Percentiles rank a stretch among this genome's conserved stretches.
Evolutionary conservation across 225 moss, liverwort and hornwort species (phyloP).

Genomic region (Neckera pumila): DNA sequence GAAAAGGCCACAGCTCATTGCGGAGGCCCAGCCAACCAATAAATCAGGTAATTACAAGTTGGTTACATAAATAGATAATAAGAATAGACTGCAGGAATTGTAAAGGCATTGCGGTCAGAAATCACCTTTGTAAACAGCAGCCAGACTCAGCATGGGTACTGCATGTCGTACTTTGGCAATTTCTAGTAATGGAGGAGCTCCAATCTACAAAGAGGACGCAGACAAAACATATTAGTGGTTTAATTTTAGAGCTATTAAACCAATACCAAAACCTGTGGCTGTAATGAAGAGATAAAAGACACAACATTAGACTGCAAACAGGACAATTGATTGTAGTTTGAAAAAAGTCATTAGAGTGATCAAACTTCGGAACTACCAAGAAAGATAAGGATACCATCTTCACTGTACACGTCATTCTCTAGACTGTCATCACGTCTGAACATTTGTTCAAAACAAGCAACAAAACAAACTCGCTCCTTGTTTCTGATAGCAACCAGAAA

Average conservation of each 20-base stretch:
- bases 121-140: conserved; percentile 67
- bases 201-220: conserved; percentile 40
- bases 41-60: not conserved
- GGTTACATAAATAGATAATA: not conserved
- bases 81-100: not conserved
- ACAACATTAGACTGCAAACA: not conserved
- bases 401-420: not conserved
- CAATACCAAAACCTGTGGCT: not conserved
- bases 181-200: conserved; percentile 43
- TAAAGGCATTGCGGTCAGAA: not conserved
- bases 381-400: not conserved
- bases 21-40: not conserved
- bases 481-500: not conserved
- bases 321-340: not conserved
- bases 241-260: not conserved
- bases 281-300: not conserved
- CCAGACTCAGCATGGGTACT: conserved; percentile 82
- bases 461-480: not conserved
- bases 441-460: not conserved
- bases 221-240: not conserved
- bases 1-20: not conserved
- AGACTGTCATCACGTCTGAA: not conserved
- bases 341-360: not conserved
- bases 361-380: not conserved
- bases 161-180: conserved; percentile 58